phyloP scores from a whole-genome alignment of 2,329 filamentous ascomycete genomes.

The Coniella lustricola region DNA sequence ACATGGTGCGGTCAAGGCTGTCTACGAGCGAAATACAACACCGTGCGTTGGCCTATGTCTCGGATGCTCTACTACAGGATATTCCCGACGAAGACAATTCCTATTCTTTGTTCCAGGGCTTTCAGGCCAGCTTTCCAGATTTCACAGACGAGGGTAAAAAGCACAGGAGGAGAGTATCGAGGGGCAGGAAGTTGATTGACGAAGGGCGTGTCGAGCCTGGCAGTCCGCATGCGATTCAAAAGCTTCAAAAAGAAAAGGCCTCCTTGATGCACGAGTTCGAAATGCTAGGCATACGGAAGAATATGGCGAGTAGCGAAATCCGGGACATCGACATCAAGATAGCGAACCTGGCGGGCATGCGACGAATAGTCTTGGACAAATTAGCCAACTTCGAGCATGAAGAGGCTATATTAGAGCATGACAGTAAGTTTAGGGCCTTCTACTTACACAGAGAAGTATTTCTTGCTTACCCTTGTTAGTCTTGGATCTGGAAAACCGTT shows the following conservation, averaged over 20 bases:
- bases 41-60: slow-evolving; percentile 77
- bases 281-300: slow-evolving; percentile 87
- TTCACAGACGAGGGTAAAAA: slow-evolving; percentile 63
- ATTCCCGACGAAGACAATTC: slow-evolving; percentile 80
- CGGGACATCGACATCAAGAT: slow-evolving; percentile 96
- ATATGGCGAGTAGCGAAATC: slow-evolving; percentile 96
- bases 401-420: slow-evolving; percentile 82
- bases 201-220: slow-evolving; percentile 50
- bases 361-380: slow-evolving; percentile 82
- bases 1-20: slow-evolving; percentile 85
- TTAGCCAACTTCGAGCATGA: slow-evolving; percentile 83
- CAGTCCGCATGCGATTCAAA: slow-evolving; percentile 60
- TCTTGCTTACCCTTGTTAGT: slow-evolving; percentile 39
- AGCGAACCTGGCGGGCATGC: slow-evolving; percentile 85
- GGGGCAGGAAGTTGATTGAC: slow-evolving; percentile 68
- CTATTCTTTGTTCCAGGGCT: slow-evolving; percentile 94
- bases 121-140: slow-evolving; percentile 79
- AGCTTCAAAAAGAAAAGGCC: slow-evolving; percentile 73
- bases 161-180: slow-evolving; percentile 62
- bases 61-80: slow-evolving; percentile 83
- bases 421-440: slow-evolving; percentile 50
- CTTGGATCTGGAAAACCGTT: slow-evolving; percentile 52
- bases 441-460: not conserved
- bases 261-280: slow-evolving; percentile 79
- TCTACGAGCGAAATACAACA: slow-evolving; percentile 91